Evolutionary conservation across 2,329 filamentous ascomycete genomes (phyloP), one percentile per base, ranked within the genome.

Genomic region (Beauveria pseudobassiana): DNA sequence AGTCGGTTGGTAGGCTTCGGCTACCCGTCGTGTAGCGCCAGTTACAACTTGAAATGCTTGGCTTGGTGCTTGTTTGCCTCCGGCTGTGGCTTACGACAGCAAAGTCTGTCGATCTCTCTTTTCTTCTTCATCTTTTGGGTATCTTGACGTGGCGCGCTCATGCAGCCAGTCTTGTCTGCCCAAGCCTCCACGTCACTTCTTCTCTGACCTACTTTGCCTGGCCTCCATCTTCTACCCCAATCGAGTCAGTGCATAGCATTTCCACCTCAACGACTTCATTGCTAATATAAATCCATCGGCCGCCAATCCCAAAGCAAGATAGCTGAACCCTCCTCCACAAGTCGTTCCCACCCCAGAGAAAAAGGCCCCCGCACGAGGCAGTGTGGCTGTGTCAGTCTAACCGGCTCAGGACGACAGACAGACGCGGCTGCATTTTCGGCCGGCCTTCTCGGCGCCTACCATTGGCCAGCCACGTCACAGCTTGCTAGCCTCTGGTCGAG

Each of bases 71-170:
- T 59, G 46, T 59, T 51, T 51, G 45, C 45, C 49, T 26, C 49
- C 57, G 57, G 57, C 49, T 60, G 40, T 30, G 40, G 40, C 49
- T 60, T 60, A 40, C 57, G 57, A 46, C n/a, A 38, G 40, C 48
- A 48, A 52, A 52, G 57, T 53, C 38, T n/a, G 38, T 24, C 49
- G 57, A 59, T 60, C 57, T 50, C 49, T 52, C 49, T 52, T 34
- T 12, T 20, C 16, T 22, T 38, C 12, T 12, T 14, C 9, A n/a
- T 24, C 12, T 60, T 42, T 51, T 42, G 22, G 24, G 12, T 43
- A 51, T 42, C 18, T 16, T 40, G 26, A 49, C 26, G 30, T 43
- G 5, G 34, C 20, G 52, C 16, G 49, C 34, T 52, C 45, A 58
- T 40, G 28, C 26, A 18, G 14, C 28, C 43, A n/a, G 28, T 16